Evolutionary conservation across 305 asterid species (phyloP).

Genomic region (Solanum hybrid): DNA sequence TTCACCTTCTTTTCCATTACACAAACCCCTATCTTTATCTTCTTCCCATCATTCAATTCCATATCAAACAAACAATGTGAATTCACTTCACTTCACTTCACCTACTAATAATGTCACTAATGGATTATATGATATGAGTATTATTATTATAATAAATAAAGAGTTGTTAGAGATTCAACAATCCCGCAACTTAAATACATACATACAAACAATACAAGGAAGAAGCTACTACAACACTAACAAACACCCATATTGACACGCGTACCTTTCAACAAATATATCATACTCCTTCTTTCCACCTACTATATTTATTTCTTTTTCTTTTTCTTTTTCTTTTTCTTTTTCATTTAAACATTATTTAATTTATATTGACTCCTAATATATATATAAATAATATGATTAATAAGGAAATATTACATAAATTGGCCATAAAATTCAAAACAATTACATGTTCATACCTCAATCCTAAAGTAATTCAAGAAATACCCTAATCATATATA

Average conservation of each 20-base stretch:
- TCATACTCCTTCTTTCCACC: background rate
- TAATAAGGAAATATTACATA: background rate
- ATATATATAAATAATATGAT: background rate
- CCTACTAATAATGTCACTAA: background rate
- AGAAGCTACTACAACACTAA: background rate
- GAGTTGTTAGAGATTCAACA: background rate
- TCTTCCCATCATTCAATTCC: conserved; percentile 35
- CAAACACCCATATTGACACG: background rate
- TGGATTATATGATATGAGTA: background rate
- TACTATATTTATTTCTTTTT: too few species aligned
- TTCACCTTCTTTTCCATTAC: conserved; percentile 99
- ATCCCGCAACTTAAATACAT: background rate
- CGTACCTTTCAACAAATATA: background rate
- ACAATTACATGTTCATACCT: background rate
- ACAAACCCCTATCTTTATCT: conserved; percentile 79
- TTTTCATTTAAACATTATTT: too few species aligned
- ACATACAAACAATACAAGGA: background rate
- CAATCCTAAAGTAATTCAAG: background rate
- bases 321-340: too few species aligned
- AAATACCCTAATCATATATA: too few species aligned
- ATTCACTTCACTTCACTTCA: background rate
- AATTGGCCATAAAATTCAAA: background rate
- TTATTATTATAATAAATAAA: too few species aligned
- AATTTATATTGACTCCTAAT: background rate
- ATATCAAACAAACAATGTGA: background rate